Evolutionary conservation across 495 filamentous ascomycete species (phyloP).

Genomic region (Aspergillus affinis): DNA sequence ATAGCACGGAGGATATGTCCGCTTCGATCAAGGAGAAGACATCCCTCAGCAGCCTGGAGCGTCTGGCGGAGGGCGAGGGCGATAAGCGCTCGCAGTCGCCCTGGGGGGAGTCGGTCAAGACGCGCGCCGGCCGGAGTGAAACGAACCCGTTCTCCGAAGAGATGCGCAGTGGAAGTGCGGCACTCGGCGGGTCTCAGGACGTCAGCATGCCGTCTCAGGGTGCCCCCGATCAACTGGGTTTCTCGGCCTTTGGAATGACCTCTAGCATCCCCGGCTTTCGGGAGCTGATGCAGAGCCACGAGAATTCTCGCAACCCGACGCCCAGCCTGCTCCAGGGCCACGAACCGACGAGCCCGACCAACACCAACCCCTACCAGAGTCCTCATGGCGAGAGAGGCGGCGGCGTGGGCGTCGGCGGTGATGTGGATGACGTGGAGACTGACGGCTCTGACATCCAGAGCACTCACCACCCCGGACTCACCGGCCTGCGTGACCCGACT

Average conservation of each 20-base stretch:
- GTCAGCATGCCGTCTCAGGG: slow-evolving; percentile 56
- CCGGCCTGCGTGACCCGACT: slow-evolving; percentile 51
- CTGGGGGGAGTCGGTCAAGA: slow-evolving; percentile 53
- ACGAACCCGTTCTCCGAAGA: slow-evolving; percentile 80
- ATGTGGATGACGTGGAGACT: slow-evolving; percentile 64
- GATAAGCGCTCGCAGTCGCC: slow-evolving; percentile 46
- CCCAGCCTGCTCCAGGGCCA: slow-evolving; percentile 53
- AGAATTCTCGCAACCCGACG: slow-evolving; percentile 58
- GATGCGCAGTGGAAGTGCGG: slow-evolving; percentile 69
- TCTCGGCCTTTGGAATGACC: slow-evolving; percentile 76
- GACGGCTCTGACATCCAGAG: slow-evolving; percentile 59
- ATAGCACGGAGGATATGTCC: slow-evolving; percentile 64
- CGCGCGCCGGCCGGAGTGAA: slow-evolving; percentile 61
- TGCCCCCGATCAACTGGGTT: slow-evolving; percentile 54
- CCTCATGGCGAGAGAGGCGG: slow-evolving; percentile 72
- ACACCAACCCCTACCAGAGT: slow-evolving; percentile 97
- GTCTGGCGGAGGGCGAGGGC: slow-evolving; percentile 52
- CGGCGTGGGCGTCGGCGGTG: slow-evolving; percentile 15
- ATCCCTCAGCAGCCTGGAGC: slow-evolving; percentile 51
- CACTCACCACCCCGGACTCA: slow-evolving; percentile 57
- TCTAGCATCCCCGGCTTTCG: slow-evolving; percentile 66
- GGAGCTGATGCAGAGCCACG: slow-evolving; percentile 59
- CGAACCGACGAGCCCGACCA: slow-evolving; percentile 84
- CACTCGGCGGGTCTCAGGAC: slow-evolving; percentile 75
- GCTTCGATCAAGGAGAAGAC: slow-evolving; percentile 54